Evolutionary conservation across 805 yeast species (phyloP), one percentile per base, ranked within the genome.

Genomic region (Wickerhamomyces pijperi): DNA sequence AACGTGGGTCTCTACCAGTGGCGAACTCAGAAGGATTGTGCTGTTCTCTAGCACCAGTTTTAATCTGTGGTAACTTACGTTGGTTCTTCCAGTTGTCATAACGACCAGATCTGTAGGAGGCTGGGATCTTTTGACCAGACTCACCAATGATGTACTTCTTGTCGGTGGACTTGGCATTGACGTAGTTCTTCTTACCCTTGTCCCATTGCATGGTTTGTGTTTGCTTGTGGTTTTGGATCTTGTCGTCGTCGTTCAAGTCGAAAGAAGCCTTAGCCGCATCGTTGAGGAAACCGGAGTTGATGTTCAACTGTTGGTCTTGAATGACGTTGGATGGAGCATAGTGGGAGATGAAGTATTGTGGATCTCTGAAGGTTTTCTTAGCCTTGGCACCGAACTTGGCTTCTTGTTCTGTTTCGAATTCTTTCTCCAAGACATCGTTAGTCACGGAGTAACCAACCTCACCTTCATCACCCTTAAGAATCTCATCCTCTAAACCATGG

Each of bases 111-210:
- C 84, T 72, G 63, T 78, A 86, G 13, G 92, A 72, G 1, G 98
- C 97, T 6, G 97, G 96, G 36, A 92, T 76, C 56, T 74, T 76
- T 51, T 82, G 87, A 7, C 99, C 99, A 59, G 85, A 80, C 59
- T 92, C 99, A 45, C 97, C 94, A 46, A 86, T 80, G 52, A 92
- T 92, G 61, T 70, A 90, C 63, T 85, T 88, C 61, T 80, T 74
- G 53, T 85, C 94, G 17, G 79, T 66, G 46, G 92, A 84, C 51
- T 74, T 78, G 16, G 84, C 69, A 57, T 84, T 84, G 54, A 88
- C 73, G 60, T 84, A 90, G 47, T 86, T 86, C 53, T 94, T 92
- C 60, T 83, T 81, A 72, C 86, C 85, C 60, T 74, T 83, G 63
- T 90, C 97, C 98, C 98, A 90, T 55, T 75, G 72, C 70, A 82